Evolutionary conservation across 768 basidiomycete genomes (phyloP).

Genomic region (Leccinum broughii): DNA sequence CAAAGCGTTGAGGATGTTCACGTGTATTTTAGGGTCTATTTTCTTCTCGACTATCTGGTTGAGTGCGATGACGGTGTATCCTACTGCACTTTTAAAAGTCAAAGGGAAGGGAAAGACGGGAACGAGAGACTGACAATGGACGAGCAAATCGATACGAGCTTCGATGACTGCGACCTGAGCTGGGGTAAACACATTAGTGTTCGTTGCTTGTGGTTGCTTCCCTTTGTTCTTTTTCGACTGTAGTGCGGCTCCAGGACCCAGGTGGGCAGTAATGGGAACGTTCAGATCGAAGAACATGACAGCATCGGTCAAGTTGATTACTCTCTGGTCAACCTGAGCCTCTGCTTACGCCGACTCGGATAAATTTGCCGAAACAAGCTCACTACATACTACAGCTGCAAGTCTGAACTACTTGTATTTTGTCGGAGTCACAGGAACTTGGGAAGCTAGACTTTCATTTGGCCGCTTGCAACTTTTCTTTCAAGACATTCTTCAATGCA

Average conservation of each 20-base stretch:
- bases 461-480: constrained; percentile 49
- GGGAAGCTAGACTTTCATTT: not conserved
- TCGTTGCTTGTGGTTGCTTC: constrained; percentile 37
- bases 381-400: not conserved
- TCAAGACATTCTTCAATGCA: constrained; percentile 79
- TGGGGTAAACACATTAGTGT: constrained; percentile 44
- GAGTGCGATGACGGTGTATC: constrained; percentile 80
- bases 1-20: constrained; percentile 61
- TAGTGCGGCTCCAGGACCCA: constrained; percentile 7
- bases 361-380: not conserved
- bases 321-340: too few relatives aligned
- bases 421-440: not conserved
- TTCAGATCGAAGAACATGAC: constrained; percentile 73
- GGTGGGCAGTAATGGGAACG: constrained; percentile 45
- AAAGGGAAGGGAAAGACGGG: not conserved
- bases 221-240: constrained; percentile 32
- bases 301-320: not conserved
- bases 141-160: constrained; percentile 62
- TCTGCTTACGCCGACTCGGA: not conserved
- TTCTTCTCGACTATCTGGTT: constrained; percentile 71
- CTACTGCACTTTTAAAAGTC: constrained; percentile 52
- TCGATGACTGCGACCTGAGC: constrained; percentile 62
- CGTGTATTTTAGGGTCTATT: constrained; percentile 69
- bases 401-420: not conserved
- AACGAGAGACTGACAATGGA: constrained; percentile 58